Evolutionary conservation across 164 flowering plant species (phyloP), one percentile per base, ranked within the genome.

Genomic region (Annona squamosa): DNA sequence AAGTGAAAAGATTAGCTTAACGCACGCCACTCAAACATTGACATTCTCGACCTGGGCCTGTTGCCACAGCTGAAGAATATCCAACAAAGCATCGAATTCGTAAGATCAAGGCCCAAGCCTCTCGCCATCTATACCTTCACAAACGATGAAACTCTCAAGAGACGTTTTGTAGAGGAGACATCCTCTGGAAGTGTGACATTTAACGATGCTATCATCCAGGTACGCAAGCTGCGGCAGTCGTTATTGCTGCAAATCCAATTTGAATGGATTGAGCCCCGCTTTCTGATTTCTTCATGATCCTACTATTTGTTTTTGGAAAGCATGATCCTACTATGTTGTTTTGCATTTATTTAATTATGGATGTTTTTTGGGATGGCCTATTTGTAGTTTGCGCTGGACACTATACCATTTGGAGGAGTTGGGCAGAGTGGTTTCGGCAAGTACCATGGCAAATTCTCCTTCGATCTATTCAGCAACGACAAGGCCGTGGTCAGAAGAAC

Each of bases 381-480:
- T 41, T 74, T 84, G 87, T 87, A 94, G 97, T 92, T 77, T 71
- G 0, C 85, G 10, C 82, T 87, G 48, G 97, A 92, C 48, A 65
- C 72, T 0, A 44, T 95, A 43, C 97, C 98, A 1, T 95, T 95
- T 73, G 98, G 98, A 78, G 99, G 99, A 0, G 92, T 93, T 4
- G 98, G 94, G 0, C 79, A 84, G 65, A 95, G 99, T 62, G 99
- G 99, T 0, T 79, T 89, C 44, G 97, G 99, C 17, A 84, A 86
- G 77, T 95, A 91, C 76, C 99, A 93, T 71, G 99, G 98, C 69
- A 93, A 90, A 83, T 90, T 85, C 77, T 90, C 99, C 1, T 95
- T 93, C 41, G 99, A 95, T 4, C 77, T 91, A 0, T 93, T 95
- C 80, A 91, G 94, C 81, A 97, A 95, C 57, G 90, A 87, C 65